phyloP scores from a whole-genome alignment of 1,139 yeast species.

The Lizanozyma gosingica region DNA sequence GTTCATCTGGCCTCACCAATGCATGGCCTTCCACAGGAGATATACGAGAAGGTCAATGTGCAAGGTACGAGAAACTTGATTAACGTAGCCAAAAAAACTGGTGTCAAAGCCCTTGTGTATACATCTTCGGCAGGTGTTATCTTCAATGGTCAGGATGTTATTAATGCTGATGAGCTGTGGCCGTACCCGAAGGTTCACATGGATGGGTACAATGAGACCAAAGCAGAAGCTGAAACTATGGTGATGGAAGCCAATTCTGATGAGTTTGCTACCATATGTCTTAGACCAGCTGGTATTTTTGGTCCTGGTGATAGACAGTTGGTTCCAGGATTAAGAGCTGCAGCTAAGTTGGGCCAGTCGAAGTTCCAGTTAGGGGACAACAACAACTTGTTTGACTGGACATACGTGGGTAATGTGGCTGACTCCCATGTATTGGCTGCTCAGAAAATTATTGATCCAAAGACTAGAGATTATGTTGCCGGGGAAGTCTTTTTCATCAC shows the following conservation, averaged over 20 bases:
- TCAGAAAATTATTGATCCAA: constrained; percentile 48
- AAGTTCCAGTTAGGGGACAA: constrained; percentile 93
- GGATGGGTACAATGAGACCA: constrained; percentile 96
- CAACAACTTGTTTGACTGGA: constrained; percentile 89
- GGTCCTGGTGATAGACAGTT: constrained; percentile 98
- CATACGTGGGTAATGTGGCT: constrained; percentile 99
- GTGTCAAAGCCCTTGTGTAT: constrained; percentile 67
- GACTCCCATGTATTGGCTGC: constrained; percentile 95
- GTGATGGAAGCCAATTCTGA: constrained; percentile 64
- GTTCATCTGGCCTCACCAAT: constrained; percentile 97
- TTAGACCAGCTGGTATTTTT: constrained; percentile 96
- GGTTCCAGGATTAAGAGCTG: constrained; percentile 85
- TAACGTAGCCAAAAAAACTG: constrained; percentile 41
- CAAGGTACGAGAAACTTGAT: constrained; percentile 77
- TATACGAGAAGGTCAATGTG: constrained; percentile 86
- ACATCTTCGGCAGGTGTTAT: constrained; percentile 98
- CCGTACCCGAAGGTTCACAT: constrained; percentile 87
- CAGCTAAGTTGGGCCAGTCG: constrained; percentile 78
- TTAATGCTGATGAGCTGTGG: constrained; percentile 89
- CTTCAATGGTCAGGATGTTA: constrained; percentile 84
- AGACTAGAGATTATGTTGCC: constrained; percentile 38
- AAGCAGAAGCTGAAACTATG: constrained; percentile 81
- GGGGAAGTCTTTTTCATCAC: constrained; percentile 90
- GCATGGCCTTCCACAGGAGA: constrained; percentile 72
- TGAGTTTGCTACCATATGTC: constrained; percentile 67